Evolutionary conservation across 441 rosid species (phyloP), one percentile per base, ranked within the genome.

Genomic region (Aquilaria agallochum): DNA sequence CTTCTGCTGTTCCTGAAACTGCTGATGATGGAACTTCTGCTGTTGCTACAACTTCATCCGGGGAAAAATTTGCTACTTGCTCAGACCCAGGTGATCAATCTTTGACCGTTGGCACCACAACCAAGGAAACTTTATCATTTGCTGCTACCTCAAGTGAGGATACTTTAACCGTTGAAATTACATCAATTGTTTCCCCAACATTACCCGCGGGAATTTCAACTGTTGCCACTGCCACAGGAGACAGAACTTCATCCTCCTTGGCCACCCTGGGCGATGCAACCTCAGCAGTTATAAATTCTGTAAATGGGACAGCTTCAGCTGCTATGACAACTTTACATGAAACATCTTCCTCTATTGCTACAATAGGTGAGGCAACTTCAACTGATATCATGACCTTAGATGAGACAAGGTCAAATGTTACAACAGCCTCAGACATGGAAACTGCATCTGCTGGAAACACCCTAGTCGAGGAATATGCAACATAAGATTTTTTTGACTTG

Each of bases 401-500:
- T 30, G 56, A 53, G 56, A 13, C 30, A 40, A 66, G 67, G 63
- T 48, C 58, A 20, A 71, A 73, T 31, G 58, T 68, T 54, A 68
- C 69, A 60, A 67, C 64, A 14, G 49, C 69, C 5, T 51, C 67
- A 45, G 58, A n/a, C 12, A 55, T 40, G 13, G 67, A 63, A 47
- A 70, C 65, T 72, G 51, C 60, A n/a, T 73, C 73, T 49, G 56
- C 68, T 64, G 74, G 58, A 15, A 62, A 57, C 49, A 64, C 70
- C 6, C 58, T 64, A 57, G 80, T 75, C 40, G 79, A 77, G 72
- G 93, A 83, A 73, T 78, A 81, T 68, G 83, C 78, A 63, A 64
- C 77, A 3, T 66, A 53, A 63, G 77, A 51, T 63, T 64, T 74
- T 20, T 30, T 74, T 14, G 44, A 68, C 49, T 62, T 76, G 75